Evolutionary conservation across 2,329 filamentous ascomycete species (phyloP), one percentile per base, ranked within the genome.

Genomic region (Fusarium newnesense): DNA sequence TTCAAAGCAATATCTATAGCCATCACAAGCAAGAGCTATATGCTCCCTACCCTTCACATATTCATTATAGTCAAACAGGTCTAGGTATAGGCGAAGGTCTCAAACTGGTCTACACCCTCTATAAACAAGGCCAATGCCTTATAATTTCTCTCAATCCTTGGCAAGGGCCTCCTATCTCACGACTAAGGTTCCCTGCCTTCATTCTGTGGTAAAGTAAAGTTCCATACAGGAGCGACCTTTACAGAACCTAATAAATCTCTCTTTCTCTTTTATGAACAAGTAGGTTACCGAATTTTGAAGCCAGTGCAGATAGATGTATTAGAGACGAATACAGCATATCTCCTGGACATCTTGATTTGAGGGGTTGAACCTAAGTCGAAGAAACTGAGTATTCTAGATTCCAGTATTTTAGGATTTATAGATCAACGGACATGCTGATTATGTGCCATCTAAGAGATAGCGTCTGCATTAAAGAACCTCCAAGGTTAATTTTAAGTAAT

Each of bases 1-100:
- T 15, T 0, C 5, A 5, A 1, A 2, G 26, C 2, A 0, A 2
- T 8, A 0, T 0, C 5, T 52, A 52, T 52, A 52, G 19, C 3
- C 3, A 5, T 30, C 0, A 2, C 2, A 11, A 11, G 4, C 19
- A 16, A 2, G 4, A 16, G 5, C 8, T n/a, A 9, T 9, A 8
- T 15, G 21, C 6, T 16, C 21, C 10, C 8, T 1, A 46, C 24
- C 13, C 5, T 7, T 8, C 5, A 15, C 0, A 18, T 4, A 47
- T 11, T 24, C 24, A 24, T 24, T 24, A 24, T n/a, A 30, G 6
- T 11, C 3, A 21, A 16, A 5, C 9, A 6, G 7, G 16, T 26
- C n/a, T 10, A 15, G 5, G 12, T 15, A 47, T 15, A 16, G 13
- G 40, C 6, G 2, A 24, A 16, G 19, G 24, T 12, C 24, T 26